Conservation (phyloP, 163 green algal species). For the Botryococcus braunii region DNA sequence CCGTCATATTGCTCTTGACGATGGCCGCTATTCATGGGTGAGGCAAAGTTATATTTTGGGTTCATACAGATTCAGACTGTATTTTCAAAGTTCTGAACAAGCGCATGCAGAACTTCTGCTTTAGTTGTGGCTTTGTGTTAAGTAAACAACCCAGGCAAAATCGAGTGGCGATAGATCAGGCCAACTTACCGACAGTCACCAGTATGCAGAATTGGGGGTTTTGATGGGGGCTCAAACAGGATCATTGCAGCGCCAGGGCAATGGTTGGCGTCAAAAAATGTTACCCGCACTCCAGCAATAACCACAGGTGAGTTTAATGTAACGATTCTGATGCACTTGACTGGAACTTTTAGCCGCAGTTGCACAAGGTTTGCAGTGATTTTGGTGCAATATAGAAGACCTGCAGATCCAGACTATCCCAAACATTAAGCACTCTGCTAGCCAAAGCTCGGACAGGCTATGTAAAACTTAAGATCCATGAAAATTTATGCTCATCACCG, state of each 20-base stretch:
- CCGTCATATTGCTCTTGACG: no score
- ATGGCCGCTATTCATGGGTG: no score
- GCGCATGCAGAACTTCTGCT: neutral
- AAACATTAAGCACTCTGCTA: no score
- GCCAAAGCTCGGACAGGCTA: no score
- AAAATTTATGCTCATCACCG: no score
- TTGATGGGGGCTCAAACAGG: constrained; percentile 50
- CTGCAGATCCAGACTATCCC: constrained; percentile 24
- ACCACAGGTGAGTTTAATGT: constrained; percentile 21
- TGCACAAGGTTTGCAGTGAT: constrained; percentile 71
- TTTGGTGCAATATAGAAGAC: constrained; percentile 68
- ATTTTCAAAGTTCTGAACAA: no score
- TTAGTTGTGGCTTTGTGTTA: neutral
- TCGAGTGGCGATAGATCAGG: neutral
- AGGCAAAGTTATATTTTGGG: no score
- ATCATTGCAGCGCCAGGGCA: constrained; percentile 73
- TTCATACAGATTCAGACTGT: no score
- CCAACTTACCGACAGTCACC: constrained; percentile 44
- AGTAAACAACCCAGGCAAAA: neutral
- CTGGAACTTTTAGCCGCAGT: constrained; percentile 43
- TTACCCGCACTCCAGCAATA: constrained; percentile 61
- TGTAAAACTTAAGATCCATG: no score
- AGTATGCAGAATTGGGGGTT: constrained; percentile 38
- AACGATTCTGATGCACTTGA: constrained; percentile 7
- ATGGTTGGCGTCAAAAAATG: constrained; percentile 90